Percentiles rank a stretch among this genome's conserved stretches.
phyloP scores from a whole-genome alignment of 148 eudicot species.

The Arbutus unedo region DNA sequence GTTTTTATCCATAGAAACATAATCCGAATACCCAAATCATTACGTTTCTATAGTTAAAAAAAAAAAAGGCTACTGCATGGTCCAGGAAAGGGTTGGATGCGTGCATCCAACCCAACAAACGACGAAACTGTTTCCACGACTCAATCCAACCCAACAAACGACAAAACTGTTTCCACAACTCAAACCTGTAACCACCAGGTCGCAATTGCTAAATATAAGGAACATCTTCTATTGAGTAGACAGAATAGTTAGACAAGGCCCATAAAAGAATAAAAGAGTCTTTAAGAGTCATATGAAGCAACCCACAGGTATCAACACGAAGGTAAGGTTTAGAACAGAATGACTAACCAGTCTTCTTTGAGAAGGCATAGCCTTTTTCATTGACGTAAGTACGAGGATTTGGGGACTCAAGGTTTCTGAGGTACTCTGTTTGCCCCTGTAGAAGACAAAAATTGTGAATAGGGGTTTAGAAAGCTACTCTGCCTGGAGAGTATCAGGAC shows the following conservation, averaged over 20 bases:
- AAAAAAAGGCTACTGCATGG: no score
- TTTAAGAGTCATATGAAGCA: neutral
- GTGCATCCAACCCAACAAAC: no score
- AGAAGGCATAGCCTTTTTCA: conserved; percentile 65
- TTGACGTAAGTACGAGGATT: conserved; percentile 85
- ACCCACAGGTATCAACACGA: no score
- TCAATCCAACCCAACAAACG: no score
- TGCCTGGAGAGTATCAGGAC: neutral
- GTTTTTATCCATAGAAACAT: neutral
- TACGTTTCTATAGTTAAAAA: neutral
- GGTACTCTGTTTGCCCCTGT: conserved; percentile 81
- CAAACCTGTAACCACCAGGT: no score
- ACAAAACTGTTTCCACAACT: no score
- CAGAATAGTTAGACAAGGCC: neutral
- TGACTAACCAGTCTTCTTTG: conserved; percentile 76
- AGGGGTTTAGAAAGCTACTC: conserved; percentile 6
- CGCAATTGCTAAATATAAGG: neutral
- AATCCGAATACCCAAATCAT: neutral
- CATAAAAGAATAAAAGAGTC: neutral
- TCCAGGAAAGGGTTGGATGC: no score
- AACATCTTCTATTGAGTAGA: neutral
- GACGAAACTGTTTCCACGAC: no score
- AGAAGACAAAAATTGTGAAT: conserved; percentile 16
- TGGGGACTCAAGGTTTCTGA: conserved; percentile 71
- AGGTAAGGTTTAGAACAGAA: neutral